Conservation (phyloP, 2,329 filamentous ascomycete species). For the Biscogniauxia marginata region DNA sequence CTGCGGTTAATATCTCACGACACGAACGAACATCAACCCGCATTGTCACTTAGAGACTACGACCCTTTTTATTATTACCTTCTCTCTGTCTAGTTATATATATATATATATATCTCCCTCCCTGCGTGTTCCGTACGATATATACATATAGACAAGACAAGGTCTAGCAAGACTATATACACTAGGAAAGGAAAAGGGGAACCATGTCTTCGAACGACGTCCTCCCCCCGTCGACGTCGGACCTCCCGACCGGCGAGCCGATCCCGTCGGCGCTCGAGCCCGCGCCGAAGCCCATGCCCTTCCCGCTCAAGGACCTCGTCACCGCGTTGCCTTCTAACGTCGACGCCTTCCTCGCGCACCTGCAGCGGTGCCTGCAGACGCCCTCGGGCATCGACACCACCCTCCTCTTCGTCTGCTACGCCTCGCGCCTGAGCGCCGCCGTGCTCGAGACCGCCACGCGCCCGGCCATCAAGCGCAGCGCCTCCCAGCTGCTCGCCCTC, state of each 20-base stretch:
- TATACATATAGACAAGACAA: too few species aligned
- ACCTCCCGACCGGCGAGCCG: slow-evolving; percentile 38
- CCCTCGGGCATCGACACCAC: slow-evolving; percentile 68
- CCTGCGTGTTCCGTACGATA: too few species aligned
- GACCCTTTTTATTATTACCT: background rate
- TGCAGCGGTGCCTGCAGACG: slow-evolving; percentile 64
- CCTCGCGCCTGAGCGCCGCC: slow-evolving; percentile 54
- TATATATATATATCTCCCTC: background rate
- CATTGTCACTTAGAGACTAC: background rate
- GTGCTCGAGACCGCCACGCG: slow-evolving; percentile 53
- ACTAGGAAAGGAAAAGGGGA: background rate
- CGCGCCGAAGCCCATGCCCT: slow-evolving; percentile 23
- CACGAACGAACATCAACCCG: background rate
- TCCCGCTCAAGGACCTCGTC: slow-evolving; percentile 31
- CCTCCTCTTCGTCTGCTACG: slow-evolving; percentile 68
- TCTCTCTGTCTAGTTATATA: background rate
- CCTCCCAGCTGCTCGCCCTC: slow-evolving; percentile 51
- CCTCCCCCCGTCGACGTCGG: slow-evolving; percentile 24
- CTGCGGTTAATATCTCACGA: background rate
- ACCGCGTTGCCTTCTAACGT: slow-evolving; percentile 39
- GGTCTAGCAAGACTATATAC: slow-evolving; percentile 4
- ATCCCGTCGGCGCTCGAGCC: slow-evolving; percentile 30
- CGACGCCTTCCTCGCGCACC: slow-evolving; percentile 55
- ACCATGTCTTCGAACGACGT: slow-evolving; percentile 27
- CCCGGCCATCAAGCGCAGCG: slow-evolving; percentile 54